Evolutionary conservation across 1,139 yeast species (phyloP).

Genomic region (Nakaseomyces sp.): DNA sequence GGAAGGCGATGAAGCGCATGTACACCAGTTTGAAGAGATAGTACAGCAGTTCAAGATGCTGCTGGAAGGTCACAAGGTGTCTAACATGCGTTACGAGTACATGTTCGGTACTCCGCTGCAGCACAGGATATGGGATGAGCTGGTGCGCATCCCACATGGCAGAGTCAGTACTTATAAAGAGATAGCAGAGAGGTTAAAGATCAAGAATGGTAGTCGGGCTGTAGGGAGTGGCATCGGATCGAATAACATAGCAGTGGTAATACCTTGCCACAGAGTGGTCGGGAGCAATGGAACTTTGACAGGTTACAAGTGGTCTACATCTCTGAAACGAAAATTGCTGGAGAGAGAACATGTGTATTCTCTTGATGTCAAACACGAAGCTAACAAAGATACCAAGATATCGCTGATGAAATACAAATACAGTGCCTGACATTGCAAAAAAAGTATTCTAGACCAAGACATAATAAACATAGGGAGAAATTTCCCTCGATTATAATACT

Average conservation of each 20-base stretch:
- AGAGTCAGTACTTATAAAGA: slow-evolving; percentile 17
- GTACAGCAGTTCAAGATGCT: slow-evolving; percentile 5
- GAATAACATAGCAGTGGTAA: slow-evolving; percentile 21
- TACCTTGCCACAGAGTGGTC: slow-evolving; percentile 27
- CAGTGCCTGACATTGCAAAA: too few relatives aligned
- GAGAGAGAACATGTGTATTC: slow-evolving; percentile 8
- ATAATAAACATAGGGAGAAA: too few relatives aligned
- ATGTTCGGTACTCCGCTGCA: slow-evolving; percentile 27
- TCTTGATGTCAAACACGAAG: slow-evolving; percentile 6
- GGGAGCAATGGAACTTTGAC: slow-evolving; percentile 17
- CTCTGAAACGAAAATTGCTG: slow-evolving; percentile 17
- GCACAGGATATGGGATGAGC: slow-evolving; percentile 22
- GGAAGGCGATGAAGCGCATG: background rate
- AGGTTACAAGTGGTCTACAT: slow-evolving; percentile 22
- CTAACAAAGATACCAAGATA: slow-evolving; percentile 3
- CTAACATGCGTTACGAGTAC: slow-evolving; percentile 13
- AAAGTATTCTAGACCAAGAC: too few relatives aligned
- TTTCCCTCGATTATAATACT: too few relatives aligned
- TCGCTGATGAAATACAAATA: background rate
- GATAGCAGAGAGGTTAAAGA: slow-evolving; percentile 18
- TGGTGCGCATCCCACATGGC: slow-evolving; percentile 16
- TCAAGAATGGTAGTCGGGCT: slow-evolving; percentile 21
- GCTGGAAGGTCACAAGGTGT: background rate
- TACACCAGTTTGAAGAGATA: slow-evolving; percentile 1
- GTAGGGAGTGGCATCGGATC: slow-evolving; percentile 25